Evolutionary conservation across 2,329 filamentous ascomycete genomes (phyloP).

Genomic region (Allantophomopsis cytisporea): DNA sequence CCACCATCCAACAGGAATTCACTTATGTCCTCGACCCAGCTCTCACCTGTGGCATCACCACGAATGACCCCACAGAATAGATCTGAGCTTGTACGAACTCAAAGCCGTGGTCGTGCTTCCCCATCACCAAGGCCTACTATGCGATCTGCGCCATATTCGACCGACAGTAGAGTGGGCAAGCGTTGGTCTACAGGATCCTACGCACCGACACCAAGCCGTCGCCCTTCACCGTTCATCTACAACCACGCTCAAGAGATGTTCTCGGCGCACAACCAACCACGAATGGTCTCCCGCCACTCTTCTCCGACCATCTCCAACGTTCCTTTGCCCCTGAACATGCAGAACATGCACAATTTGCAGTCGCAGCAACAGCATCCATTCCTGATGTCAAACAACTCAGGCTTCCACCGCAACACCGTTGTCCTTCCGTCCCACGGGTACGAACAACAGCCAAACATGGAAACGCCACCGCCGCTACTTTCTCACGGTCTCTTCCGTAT

Average conservation of each 20-base stretch:
- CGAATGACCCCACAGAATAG: constrained; percentile 47
- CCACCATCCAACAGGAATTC: constrained; percentile 54
- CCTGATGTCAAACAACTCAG: constrained; percentile 35
- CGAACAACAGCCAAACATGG: constrained; percentile 32
- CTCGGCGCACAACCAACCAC: constrained; percentile 31
- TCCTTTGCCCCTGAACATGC: constrained; percentile 30
- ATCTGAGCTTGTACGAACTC: constrained; percentile 46
- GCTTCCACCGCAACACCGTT: constrained; percentile 43
- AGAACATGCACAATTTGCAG: constrained; percentile 37
- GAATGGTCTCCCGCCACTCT: constrained; percentile 38
- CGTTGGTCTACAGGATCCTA: constrained; percentile 70
- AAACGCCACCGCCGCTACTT: constrained; percentile 45
- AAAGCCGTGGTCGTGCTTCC: constrained; percentile 57
- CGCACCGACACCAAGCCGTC: constrained; percentile 37
- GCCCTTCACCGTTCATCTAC: constrained; percentile 48
- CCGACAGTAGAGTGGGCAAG: constrained; percentile 55
- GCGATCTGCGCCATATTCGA: constrained; percentile 56
- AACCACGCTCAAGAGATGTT: constrained; percentile 47
- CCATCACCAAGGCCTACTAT: constrained; percentile 56
- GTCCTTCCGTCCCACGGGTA: constrained; percentile 36
- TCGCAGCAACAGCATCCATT: constrained; percentile 42
- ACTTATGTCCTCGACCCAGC: constrained; percentile 55
- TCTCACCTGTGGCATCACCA: constrained; percentile 63
- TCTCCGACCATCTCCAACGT: constrained; percentile 28
- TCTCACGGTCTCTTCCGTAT: constrained; percentile 63